Evolutionary conservation across 1,284 basidiomycete genomes (phyloP).

Genomic region (Ceratobasidium sp.): DNA sequence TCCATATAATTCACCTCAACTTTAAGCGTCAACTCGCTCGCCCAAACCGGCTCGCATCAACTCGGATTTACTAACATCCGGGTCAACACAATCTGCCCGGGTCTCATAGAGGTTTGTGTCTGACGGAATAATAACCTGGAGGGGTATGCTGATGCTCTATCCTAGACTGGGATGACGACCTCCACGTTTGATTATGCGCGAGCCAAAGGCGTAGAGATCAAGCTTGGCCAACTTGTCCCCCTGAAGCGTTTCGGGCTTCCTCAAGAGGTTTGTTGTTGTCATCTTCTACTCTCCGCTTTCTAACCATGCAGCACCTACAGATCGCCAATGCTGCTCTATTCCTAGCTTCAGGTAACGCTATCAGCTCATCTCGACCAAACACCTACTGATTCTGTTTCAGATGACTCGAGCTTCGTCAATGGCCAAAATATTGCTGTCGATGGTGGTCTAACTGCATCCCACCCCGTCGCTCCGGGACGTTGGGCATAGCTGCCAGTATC

Average conservation of each 20-base stretch:
- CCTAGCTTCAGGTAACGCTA: constrained; percentile 82
- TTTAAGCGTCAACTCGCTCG: constrained; percentile 84
- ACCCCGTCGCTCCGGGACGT: constrained; percentile 75
- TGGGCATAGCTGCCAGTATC: constrained; percentile 13
- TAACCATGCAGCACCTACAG: constrained; percentile 61
- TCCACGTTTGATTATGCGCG: constrained; percentile 82
- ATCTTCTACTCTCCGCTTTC: background rate
- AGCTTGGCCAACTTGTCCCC: constrained; percentile 90
- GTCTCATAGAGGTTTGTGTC: constrained; percentile 76
- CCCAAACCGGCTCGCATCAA: constrained; percentile 84
- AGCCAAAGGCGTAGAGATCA: constrained; percentile 75
- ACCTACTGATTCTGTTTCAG: constrained; percentile 60
- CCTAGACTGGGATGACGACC: constrained; percentile 82
- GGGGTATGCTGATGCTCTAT: background rate
- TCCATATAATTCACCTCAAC: constrained; percentile 17
- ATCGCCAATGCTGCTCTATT: constrained; percentile 88
- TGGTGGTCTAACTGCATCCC: constrained; percentile 82
- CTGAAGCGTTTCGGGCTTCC: constrained; percentile 82
- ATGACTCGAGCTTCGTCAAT: constrained; percentile 93
- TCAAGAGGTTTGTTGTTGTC: constrained; percentile 71
- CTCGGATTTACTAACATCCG: constrained; percentile 86
- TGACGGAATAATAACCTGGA: background rate
- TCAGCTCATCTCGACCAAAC: background rate
- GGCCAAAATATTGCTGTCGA: constrained; percentile 90
- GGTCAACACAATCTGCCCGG: constrained; percentile 92